Percentiles rank a stretch among this genome's conserved stretches.
Evolutionary conservation across 2,329 filamentous ascomycete genomes (phyloP).

Genomic region (Celoporthe dispersa): DNA sequence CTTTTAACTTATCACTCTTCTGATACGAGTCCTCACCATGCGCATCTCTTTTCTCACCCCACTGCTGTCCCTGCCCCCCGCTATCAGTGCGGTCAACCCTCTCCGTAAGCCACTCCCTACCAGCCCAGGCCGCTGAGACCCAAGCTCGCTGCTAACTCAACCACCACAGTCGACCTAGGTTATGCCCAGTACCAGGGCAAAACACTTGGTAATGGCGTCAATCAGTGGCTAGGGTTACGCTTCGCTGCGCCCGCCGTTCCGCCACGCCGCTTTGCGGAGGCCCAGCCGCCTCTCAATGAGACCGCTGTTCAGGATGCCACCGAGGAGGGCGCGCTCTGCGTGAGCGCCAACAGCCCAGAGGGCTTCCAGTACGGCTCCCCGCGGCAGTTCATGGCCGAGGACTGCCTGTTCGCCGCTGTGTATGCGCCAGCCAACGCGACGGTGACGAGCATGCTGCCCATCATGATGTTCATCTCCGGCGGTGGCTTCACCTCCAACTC

Average conservation of each 20-base stretch:
- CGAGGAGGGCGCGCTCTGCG: slow-evolving; percentile 18
- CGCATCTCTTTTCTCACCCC: slow-evolving; percentile 1
- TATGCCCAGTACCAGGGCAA: slow-evolving; percentile 23
- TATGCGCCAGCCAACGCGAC: slow-evolving; percentile 24
- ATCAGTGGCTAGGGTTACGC: slow-evolving; percentile 21
- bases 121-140: background rate
- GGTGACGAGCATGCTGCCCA: slow-evolving; percentile 19
- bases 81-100: slow-evolving; percentile 1
- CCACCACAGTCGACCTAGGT: slow-evolving; percentile 17
- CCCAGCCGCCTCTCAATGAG: slow-evolving; percentile 18
- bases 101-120: background rate
- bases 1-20: no score
- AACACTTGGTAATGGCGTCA: slow-evolving; percentile 16
- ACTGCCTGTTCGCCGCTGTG: slow-evolving; percentile 24
- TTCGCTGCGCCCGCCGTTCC: slow-evolving; percentile 22
- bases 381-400: slow-evolving; percentile 26
- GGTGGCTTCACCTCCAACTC: slow-evolving; percentile 24
- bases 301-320: slow-evolving; percentile 19
- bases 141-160: background rate
- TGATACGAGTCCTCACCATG: no score
- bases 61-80: background rate
- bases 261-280: slow-evolving; percentile 16
- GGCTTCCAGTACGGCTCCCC: slow-evolving; percentile 21
- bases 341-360: slow-evolving; percentile 24
- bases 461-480: slow-evolving; percentile 22